A percentile compares a stretch with the other conserved stretches of the same genome.
Conservation (phyloP, 768 basidiomycete species). For the Auricularia auricula-judae region DNA sequence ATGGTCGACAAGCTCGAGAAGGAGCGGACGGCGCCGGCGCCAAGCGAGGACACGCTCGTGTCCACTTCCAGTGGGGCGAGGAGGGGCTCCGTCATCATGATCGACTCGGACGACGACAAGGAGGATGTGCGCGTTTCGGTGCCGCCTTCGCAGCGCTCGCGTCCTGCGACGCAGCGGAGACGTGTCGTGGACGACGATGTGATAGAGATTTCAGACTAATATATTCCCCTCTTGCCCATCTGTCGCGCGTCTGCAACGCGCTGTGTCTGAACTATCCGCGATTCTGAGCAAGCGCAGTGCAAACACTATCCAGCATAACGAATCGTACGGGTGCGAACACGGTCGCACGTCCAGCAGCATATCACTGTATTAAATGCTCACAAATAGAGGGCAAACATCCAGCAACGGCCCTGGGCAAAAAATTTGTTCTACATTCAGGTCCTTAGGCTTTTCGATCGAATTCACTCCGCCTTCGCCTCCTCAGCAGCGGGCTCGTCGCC, state of each 20-base stretch:
- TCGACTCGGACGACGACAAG: background rate
- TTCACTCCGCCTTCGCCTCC: slow-evolving; percentile 15
- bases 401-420: background rate
- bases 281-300: too few relatives aligned
- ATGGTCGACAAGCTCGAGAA: background rate
- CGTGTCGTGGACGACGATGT: slow-evolving; percentile 1
- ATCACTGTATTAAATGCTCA: too few relatives aligned
- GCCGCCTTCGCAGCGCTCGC: background rate
- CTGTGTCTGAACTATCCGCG: too few relatives aligned
- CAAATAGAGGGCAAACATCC: too few relatives aligned
- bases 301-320: too few relatives aligned
- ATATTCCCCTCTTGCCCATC: too few relatives aligned
- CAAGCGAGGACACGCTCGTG: background rate
- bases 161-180: background rate
- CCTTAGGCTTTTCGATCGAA: background rate
- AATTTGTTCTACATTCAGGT: background rate
- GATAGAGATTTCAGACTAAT: slow-evolving; percentile 7
- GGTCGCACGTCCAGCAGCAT: background rate
- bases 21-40: background rate
- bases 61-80: background rate
- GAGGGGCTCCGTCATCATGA: background rate
- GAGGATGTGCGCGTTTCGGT: background rate
- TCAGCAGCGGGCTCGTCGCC: slow-evolving; percentile 30
- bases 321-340: too few relatives aligned
- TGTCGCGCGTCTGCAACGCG: too few relatives aligned